Evolutionary conservation across 768 basidiomycete genomes (phyloP), one percentile per base, ranked within the genome.

Genomic region (Pleurotus ostreatus): DNA sequence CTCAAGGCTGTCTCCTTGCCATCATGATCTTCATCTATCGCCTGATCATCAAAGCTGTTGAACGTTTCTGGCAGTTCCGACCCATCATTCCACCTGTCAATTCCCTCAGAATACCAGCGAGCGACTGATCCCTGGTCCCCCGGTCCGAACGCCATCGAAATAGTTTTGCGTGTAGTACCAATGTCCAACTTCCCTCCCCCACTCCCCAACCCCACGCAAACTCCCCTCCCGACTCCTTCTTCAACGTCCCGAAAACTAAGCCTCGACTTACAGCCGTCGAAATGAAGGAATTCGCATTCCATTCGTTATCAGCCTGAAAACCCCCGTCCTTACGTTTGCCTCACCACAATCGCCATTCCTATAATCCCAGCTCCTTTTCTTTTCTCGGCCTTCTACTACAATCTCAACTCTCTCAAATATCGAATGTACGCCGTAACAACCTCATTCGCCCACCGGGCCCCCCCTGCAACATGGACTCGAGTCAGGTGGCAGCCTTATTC

Each of bases 401-500:
- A 64, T 53, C 69, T 53, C 67, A 61, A 62, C 34, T 37, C 41
- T 39, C 52, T 46, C 49, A 58, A 44, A 49, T 52, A 54, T 56
- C 55, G 15, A 60, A 78, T 78, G 77, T 73, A 77, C 67, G 68
- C 72, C 13, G 55, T 75, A 22, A 61, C 70, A 2, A 75, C 80
- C 55, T 69, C 83, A 9, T 71, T 89, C 55, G 80, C 88, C 74
- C 87, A 88, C 67, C 75, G 88, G 76, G 87, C 85, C 40, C 82
- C 84, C 45, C 81, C 84, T 59, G 79, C 82, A 1, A 75, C 86
- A 57, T 83, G 88, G 62, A 73, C 85, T 49, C 75, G 86, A 68
- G 74, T 84, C 63, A 85, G 89, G 63, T 92, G 89, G 89, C 89
- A 91, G 73, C 89, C 89, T 61, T 92, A 91, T 69, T 71, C 75